Evolutionary conservation across 768 basidiomycete species (phyloP), one percentile per base, ranked within the genome.

Genomic region (Russula lepida): DNA sequence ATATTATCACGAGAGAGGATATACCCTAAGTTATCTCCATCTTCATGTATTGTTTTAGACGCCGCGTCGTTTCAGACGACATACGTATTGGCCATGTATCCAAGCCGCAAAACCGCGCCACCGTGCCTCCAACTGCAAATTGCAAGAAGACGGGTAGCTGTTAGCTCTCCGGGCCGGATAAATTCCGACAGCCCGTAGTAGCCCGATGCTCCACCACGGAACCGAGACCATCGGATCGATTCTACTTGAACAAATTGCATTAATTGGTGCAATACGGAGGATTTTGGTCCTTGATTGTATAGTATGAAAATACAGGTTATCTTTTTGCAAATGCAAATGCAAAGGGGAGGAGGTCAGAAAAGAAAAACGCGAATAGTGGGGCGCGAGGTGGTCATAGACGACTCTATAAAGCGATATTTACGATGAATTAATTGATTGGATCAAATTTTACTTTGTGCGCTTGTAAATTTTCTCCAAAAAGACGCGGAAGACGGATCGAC

Each of bases 381-480:
- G n/a, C n/a, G n/a, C n/a, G n/a, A n/a, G n/a, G n/a, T n/a, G 27
- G 28, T 39, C 28, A 43, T 21, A n/a, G 27, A 6, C 19, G 35
- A 9, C 28, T 49, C 8, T 50, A n/a, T 6, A 23, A 6, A 28
- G 17, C 19, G 41, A 46, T 3, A 13, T 25, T n/a, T n/a, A n/a
- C n/a, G n/a, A 25, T 21, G 21, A n/a, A n/a, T n/a, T n/a, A n/a
- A 23, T 21, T 44, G 21, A 6, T n/a, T n/a, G 4, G 32, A n/a
- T 39, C 35, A 2, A 37, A 37, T 13, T 1, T 44, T 65, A 83
- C 74, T 83, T 83, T 66, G 74, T 73, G 60, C 81, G 69, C 74
- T 81, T 81, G 73, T 82, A 82, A 37, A 98, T 95, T 79, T 98
- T 98, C 62, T 81, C 80, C 71, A 98, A 74, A 77, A 97, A 98